Percentiles rank a stretch among this genome's conserved stretches.
These are phyloP conservation scores for Prototheca wickerhamii DNA, from an alignment of 163 green algal genomes.

Conservation along the genomic window DNA sequence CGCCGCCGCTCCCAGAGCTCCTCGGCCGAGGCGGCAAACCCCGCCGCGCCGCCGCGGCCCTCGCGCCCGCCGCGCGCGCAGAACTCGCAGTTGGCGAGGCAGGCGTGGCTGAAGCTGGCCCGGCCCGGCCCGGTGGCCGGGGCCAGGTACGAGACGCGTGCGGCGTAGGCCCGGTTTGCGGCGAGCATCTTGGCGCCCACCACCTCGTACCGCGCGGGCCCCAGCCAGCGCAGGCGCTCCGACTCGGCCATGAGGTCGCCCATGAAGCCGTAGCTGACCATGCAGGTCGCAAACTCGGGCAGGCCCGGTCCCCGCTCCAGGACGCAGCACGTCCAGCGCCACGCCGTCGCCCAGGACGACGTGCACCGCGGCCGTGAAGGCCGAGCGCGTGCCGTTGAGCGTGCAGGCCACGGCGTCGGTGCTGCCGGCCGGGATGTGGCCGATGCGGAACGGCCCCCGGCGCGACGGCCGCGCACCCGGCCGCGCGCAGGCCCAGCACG, in stretches of 20 bases:
- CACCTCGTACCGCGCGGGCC: conserved; percentile 59
- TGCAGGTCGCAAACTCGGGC: conserved; percentile 31
- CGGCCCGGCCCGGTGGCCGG: background rate
- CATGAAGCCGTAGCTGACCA: conserved; percentile 72
- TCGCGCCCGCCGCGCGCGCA: background rate
- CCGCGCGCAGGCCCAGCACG: conserved; percentile 7
- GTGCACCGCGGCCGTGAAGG: conserved; percentile 66
- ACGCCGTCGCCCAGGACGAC: conserved; percentile 64
- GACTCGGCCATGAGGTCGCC: conserved; percentile 64
- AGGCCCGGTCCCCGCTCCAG: conserved; percentile 31
- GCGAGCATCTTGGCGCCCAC: conserved; percentile 34
- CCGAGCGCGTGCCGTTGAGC: conserved; percentile 59
- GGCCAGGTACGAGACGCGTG: conserved; percentile 23
- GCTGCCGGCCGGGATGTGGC: conserved; percentile 75
- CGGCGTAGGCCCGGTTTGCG: conserved; percentile 28
- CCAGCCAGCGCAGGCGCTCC: conserved; percentile 61
- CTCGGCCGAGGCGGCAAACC: background rate
- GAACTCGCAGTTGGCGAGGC: background rate
- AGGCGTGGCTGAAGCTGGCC: background rate
- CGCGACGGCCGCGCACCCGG: conserved; percentile 4
- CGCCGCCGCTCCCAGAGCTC: background rate
- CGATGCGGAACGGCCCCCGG: conserved; percentile 33
- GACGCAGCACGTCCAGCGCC: conserved; percentile 42
- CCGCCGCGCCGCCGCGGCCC: background rate
- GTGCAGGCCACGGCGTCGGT: conserved; percentile 79